Evolutionary conservation across 176 grass and related monocot species (phyloP).

Genomic region (Raddia guianensis): DNA sequence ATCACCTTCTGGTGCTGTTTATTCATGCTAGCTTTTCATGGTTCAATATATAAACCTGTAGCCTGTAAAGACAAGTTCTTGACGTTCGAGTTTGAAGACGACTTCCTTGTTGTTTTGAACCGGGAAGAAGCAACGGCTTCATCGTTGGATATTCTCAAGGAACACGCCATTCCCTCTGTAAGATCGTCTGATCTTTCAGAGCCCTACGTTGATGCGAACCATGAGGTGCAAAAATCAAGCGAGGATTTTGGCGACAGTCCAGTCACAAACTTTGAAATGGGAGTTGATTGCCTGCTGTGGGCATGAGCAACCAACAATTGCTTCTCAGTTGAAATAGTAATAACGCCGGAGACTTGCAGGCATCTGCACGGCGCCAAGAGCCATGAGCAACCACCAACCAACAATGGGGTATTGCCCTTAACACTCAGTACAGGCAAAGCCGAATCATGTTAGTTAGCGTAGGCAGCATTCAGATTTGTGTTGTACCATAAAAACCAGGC

Average conservation of each 20-base stretch:
- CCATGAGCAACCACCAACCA: too few relatives aligned
- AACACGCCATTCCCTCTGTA: constrained; percentile 76
- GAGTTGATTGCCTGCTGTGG: constrained; percentile 89
- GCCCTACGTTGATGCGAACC: constrained; percentile 56
- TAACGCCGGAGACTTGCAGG: not conserved
- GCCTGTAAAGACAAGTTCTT: constrained; percentile 94
- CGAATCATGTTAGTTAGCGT: constrained; percentile 40
- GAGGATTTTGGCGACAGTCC: constrained; percentile 84
- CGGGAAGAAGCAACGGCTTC: constrained; percentile 59
- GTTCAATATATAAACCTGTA: constrained; percentile 31
- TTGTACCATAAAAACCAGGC: constrained; percentile 42
- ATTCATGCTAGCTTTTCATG: constrained; percentile 7
- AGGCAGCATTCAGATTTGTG: constrained; percentile 36
- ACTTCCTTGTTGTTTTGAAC: constrained; percentile 86
- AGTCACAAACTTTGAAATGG: constrained; percentile 80
- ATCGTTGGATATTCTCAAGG: constrained; percentile 75
- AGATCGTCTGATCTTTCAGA: constrained; percentile 72
- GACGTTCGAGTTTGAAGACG: constrained; percentile 94
- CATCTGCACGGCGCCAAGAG: not conserved
- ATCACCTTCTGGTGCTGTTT: not conserved
- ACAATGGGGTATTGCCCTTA: too few relatives aligned
- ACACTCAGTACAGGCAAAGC: constrained; percentile 9
- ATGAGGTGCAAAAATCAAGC: constrained; percentile 46
- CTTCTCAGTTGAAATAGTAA: constrained; percentile 8
- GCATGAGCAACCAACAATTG: constrained; percentile 40